Conservation (phyloP, 768 basidiomycete genomes). For the Phaffia tasmanica region DNA sequence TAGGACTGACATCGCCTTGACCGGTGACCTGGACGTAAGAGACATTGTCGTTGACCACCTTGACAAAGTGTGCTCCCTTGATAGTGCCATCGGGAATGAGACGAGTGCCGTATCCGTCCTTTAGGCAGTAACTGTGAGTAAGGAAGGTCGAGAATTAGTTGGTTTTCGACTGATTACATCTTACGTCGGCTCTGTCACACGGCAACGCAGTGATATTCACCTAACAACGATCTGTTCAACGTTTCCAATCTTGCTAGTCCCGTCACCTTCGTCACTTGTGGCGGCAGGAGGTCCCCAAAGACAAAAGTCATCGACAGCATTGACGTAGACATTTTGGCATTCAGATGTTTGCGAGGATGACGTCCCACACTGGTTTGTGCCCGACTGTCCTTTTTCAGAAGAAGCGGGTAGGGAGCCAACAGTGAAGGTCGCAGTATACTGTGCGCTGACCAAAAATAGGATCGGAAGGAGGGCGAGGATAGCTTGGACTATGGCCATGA, state of each 20-base stretch:
- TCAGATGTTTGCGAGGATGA: constrained; percentile 3
- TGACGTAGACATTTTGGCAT: constrained; percentile 28
- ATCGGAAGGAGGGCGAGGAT: constrained; percentile 1
- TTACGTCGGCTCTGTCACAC: background rate
- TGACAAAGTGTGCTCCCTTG: constrained; percentile 32
- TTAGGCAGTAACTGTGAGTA: constrained; percentile 51
- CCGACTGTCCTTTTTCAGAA: constrained; percentile 2
- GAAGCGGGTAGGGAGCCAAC: background rate
- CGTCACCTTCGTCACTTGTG: constrained; percentile 27
- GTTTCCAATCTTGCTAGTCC: constrained; percentile 47
- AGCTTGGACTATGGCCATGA: background rate
- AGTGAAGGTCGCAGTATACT: constrained; percentile 15
- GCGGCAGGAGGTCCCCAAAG: constrained; percentile 24
- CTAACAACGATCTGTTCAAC: constrained; percentile 58
- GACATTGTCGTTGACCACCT: background rate
- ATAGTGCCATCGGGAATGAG: constrained; percentile 30
- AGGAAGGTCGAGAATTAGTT: background rate
- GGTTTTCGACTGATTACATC: background rate
- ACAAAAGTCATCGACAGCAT: constrained; percentile 27
- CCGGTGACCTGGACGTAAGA: constrained; percentile 44
- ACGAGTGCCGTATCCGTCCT: constrained; percentile 37
- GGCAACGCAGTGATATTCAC: background rate
- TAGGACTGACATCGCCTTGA: constrained; percentile 51
- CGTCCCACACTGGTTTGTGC: constrained; percentile 21
- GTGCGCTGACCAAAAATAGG: background rate